Evolutionary conservation across 345 rosid genomes (phyloP).

Genomic region (Lenwebbia sp.): DNA sequence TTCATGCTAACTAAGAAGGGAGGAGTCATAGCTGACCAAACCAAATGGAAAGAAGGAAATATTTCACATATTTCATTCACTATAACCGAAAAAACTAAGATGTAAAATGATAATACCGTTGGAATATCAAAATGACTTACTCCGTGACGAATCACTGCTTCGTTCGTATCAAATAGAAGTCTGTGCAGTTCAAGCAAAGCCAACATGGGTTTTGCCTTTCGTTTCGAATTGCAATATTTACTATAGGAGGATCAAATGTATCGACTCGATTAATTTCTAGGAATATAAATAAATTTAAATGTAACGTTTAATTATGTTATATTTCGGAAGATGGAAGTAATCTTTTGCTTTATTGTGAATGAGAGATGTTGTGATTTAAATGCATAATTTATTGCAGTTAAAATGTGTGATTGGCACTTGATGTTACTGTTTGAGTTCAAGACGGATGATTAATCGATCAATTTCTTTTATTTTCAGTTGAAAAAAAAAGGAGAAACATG

Average conservation of each 20-base stretch:
- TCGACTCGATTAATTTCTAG: background rate
- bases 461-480: background rate
- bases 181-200: background rate
- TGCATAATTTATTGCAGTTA: background rate
- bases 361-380: background rate
- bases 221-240: background rate
- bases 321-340: background rate
- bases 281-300: background rate
- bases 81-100: background rate
- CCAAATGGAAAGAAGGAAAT: no score
- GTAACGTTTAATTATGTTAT: background rate
- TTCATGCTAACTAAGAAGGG: background rate
- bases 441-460: background rate
- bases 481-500: fast-evolving
- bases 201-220: background rate
- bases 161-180: background rate
- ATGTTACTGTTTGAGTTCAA: background rate
- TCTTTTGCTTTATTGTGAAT: background rate
- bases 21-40: background rate
- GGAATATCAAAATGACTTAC: background rate
- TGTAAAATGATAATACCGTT: background rate
- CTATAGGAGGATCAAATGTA: background rate
- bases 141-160: fast-evolving
- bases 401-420: background rate
- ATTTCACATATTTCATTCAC: background rate